Base-by-base conservation (phyloP, 2,329 filamentous ascomycete species). In the Camillea tinctor region DNA sequence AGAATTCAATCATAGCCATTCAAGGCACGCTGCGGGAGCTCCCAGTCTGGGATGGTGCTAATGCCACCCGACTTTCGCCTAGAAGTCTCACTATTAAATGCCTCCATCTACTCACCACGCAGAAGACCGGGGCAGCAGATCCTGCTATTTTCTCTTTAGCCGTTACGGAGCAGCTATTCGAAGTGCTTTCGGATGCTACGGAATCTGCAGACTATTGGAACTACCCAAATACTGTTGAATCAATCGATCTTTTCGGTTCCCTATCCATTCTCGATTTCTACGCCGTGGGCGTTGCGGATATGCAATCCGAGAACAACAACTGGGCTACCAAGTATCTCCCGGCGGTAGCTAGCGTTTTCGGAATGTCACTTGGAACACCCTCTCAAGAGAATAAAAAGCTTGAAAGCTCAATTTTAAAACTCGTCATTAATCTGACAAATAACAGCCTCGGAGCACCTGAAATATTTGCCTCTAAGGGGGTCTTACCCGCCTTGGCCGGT, bases 341-440 rank as follows among this genome's bases (percentile, higher is more conserved):
- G 3, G 77, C 79, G 3, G 74, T 88, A 36, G 80, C 81, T 1
- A 77, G 80, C 52, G 74, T 82, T 1, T 71, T 85, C 5, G 74
- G 75, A 20, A 72, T 75, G 2, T 75, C 76, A 3, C 70, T 81
- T 26, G 67, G 65, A 26, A 71, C 65, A n/a, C 71, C 75, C 9
- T 61, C 70, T 9, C 71, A 73, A 11, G 68, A 74, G 19, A 75
- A 77, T 54, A 79, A 76, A 30, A 74, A 75, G 4, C 67, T 80
- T 7, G 77, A 79, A 53, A 77, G 72, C 30, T 74, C 86, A 19
- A 76, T 86, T 24, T 78, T 94, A 52, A 87, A 91, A 59, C 81
- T 97, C 3, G 88, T 91, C 40, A 83, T 97, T 64, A 96, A 96
- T 69, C 82, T 93, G 54, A 95, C 93, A 8, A 97, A 97, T 77